Conservation (phyloP, 1,139 yeast genomes). For the Sugiyamaella pinicola region DNA sequence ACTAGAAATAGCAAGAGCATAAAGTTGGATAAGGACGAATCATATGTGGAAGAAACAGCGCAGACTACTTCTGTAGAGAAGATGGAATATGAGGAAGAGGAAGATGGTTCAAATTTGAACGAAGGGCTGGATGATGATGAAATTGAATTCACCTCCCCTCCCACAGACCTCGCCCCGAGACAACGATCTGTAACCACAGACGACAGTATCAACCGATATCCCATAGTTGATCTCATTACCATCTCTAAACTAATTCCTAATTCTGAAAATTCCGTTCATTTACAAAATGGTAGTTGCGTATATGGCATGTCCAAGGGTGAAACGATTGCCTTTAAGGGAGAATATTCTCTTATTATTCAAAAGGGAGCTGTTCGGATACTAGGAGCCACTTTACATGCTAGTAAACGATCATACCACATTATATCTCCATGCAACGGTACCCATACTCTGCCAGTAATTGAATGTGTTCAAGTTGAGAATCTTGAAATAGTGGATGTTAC, state of each 20-base stretch:
- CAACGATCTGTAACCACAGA: background rate
- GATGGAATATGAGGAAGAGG: background rate
- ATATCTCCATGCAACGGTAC: constrained; percentile 51
- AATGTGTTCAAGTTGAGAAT: constrained; percentile 50
- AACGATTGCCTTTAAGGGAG: constrained; percentile 59
- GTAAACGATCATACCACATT: constrained; percentile 29
- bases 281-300: constrained; percentile 20
- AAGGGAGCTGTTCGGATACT: constrained; percentile 61
- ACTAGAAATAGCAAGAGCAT: constrained; percentile 6
- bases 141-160: constrained; percentile 1
- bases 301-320: constrained; percentile 44
- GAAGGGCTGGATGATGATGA: background rate
- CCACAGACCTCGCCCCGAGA: background rate
- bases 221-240: constrained; percentile 18
- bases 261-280: constrained; percentile 25
- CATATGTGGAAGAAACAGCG: background rate
- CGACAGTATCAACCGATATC: background rate
- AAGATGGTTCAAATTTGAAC: background rate
- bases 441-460: constrained; percentile 58
- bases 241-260: constrained; percentile 25
- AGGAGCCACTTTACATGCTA: constrained; percentile 50
- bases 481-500: constrained; percentile 37
- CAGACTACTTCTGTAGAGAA: background rate
- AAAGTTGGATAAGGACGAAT: background rate
- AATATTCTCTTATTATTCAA: constrained; percentile 53